A percentile compares a stretch with the other conserved stretches of the same genome.
Evolutionary conservation across 768 basidiomycete species (phyloP).

Genomic region (Phlebiopsis flavidoalba): DNA sequence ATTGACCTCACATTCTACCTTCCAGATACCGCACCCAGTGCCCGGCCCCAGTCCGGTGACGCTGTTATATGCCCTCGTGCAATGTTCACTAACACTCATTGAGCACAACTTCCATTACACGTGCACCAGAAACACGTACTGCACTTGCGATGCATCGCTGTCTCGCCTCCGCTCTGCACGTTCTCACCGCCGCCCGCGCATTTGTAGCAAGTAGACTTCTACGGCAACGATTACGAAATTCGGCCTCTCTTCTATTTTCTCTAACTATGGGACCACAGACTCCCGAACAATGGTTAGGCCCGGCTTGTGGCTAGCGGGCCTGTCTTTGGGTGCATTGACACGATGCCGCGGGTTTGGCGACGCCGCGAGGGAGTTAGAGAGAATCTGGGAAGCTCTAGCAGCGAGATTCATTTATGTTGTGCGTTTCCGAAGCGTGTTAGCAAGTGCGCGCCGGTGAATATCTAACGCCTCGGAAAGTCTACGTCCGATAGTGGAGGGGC

Average conservation of each 20-base stretch:
- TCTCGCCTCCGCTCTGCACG: background rate
- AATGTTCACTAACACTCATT: conserved; percentile 14
- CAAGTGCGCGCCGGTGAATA: background rate
- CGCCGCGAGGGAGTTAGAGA: background rate
- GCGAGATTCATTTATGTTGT: conserved; percentile 1
- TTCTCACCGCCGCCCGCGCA: background rate
- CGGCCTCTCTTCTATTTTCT: too few species aligned
- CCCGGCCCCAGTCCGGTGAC: conserved; percentile 65
- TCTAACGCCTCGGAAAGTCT: background rate
- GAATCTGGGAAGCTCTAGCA: background rate
- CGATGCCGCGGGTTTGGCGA: background rate
- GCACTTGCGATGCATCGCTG: conserved; percentile 4
- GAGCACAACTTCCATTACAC: background rate
- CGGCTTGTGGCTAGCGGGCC: background rate
- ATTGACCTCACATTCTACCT: background rate
- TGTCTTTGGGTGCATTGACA: background rate
- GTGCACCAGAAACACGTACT: background rate
- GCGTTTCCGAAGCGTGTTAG: background rate
- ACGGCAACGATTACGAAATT: too few species aligned
- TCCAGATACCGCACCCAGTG: conserved; percentile 47
- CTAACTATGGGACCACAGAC: background rate
- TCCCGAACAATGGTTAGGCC: background rate
- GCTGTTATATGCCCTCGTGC: conserved; percentile 53
- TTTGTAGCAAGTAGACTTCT: too few species aligned
- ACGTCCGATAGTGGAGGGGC: too few species aligned